Base-by-base conservation (phyloP, 2,329 filamentous ascomycete genomes). In the Aspergillus caelatus region DNA sequence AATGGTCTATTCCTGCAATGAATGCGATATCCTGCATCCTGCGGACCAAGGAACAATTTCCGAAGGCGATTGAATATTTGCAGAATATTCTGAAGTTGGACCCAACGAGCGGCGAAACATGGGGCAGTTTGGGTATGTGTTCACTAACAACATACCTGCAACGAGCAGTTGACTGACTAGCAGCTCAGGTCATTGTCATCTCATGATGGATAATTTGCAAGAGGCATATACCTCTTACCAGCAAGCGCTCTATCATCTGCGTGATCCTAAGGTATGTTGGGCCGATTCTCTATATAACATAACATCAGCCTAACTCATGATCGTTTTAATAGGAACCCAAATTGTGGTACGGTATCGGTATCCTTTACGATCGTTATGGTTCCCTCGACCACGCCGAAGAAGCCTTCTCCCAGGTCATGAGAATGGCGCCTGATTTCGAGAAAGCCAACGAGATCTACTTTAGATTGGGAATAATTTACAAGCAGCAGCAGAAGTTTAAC, bases 401-500 rank as follows among this genome's bases (percentile, higher is more conserved):
- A 77, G 95, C 95, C 6, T 98, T 98, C 76, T 97, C 94, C 2
- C 93, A 98, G 75, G 95, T 99, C 66, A 98, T 99, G 95, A 91
- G 93, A 70, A 98, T 99, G 90, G 91, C 97, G 73, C 95, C 94
- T 5, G 90, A 93, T 71, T 98, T 98, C 71, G 95, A 99, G 75
- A 99, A 99, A 85, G 94, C 94, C 62, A 98, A 98, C 74, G 95
- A 99, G 78, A 98, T 99, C 60, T 99, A 98, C 79, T 99, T 99
- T 81, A 89, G 95, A 32, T 86, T 99, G 10, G 95, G 95, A n/a
- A 99, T 99, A 82, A 98, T 99, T 69, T 98, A 98, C 83, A 99
- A 99, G 78, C 94, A 98, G 74, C 95, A 98, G 76, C 90, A 94
- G 66, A 98, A 98, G 78, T 99, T 94, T 77, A 84, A 85, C 58